These are phyloP conservation scores for Alliaria petiolata DNA, from an alignment of 345 rosid species.

Conservation along the genomic window DNA sequence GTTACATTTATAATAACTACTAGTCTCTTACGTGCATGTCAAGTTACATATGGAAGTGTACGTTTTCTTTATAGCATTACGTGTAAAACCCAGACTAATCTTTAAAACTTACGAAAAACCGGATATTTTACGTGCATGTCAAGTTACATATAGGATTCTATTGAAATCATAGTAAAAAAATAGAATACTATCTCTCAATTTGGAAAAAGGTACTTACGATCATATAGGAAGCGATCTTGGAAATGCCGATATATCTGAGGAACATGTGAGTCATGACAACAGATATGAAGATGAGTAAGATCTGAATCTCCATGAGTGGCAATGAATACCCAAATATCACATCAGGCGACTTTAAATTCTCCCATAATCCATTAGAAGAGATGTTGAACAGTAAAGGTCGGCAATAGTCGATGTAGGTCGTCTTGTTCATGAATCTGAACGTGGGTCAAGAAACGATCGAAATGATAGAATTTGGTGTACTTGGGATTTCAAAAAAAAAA, in stretches of 20 bases:
- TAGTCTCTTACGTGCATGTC: neutral
- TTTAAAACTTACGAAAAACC: too few species aligned
- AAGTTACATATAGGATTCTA: too few species aligned
- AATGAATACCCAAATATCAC: conserved; percentile 14
- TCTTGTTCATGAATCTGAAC: conserved; percentile 13
- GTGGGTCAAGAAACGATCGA: neutral
- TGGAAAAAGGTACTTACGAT: conserved; percentile 1
- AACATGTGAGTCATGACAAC: neutral
- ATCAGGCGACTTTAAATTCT: neutral
- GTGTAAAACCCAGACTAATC: too few species aligned
- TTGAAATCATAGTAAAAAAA: neutral
- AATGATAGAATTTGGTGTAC: neutral
- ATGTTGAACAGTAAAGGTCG: conserved; percentile 8
- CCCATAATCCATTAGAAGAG: conserved; percentile 20
- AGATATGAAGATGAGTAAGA: conserved; percentile 1
- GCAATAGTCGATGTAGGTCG: neutral
- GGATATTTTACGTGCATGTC: too few species aligned
- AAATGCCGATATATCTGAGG: neutral
- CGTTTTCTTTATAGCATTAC: too few species aligned
- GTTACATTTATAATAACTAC: neutral
- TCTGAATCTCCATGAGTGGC: conserved; percentile 23
- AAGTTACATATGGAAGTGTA: neutral
- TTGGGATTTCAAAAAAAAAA: neutral
- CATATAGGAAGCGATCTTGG: neutral
- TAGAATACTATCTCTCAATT: too few species aligned